Conservation (phyloP, 805 yeast species). For the Phaffomyces opuntiae region DNA sequence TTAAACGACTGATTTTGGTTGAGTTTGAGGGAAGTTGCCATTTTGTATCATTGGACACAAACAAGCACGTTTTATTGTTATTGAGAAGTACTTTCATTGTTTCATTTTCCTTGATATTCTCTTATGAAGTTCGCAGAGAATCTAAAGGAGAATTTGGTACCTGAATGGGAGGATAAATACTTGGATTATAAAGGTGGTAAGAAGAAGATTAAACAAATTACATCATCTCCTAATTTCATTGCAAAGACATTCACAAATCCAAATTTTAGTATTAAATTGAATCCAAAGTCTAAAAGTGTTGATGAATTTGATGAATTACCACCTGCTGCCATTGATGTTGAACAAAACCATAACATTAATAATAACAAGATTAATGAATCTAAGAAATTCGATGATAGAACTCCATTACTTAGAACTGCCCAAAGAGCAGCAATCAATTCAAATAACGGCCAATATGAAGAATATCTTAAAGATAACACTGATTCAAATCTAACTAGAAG, state of each 20-base stretch:
- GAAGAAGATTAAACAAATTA: slow-evolving; percentile 23
- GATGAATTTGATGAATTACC: slow-evolving; percentile 14
- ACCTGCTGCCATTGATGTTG: slow-evolving; percentile 18
- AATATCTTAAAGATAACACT: background rate
- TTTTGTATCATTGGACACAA: too few species aligned
- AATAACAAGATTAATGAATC: background rate
- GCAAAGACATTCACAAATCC: slow-evolving; percentile 3
- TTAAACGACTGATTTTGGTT: too few species aligned
- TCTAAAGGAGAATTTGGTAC: slow-evolving; percentile 35
- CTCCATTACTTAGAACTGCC: slow-evolving; percentile 16
- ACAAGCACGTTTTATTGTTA: too few species aligned
- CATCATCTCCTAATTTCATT: slow-evolving; percentile 11
- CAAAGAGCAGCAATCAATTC: slow-evolving; percentile 2
- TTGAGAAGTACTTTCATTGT: too few species aligned
- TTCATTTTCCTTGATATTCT: too few species aligned
- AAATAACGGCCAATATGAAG: background rate
- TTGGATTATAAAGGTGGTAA: slow-evolving; percentile 52
- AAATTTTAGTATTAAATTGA: background rate
- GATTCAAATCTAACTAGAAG: slow-evolving; percentile 1
- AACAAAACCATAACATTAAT: background rate
- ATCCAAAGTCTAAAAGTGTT: background rate
- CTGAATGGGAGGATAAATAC: slow-evolving; percentile 85
- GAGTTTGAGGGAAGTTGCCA: too few species aligned
- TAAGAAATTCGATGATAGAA: slow-evolving; percentile 15
- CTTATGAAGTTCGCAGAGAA: slow-evolving; percentile 12